phyloP scores from a whole-genome alignment of 2,329 filamentous ascomycete genomes.

The Trichoderma sp. region DNA sequence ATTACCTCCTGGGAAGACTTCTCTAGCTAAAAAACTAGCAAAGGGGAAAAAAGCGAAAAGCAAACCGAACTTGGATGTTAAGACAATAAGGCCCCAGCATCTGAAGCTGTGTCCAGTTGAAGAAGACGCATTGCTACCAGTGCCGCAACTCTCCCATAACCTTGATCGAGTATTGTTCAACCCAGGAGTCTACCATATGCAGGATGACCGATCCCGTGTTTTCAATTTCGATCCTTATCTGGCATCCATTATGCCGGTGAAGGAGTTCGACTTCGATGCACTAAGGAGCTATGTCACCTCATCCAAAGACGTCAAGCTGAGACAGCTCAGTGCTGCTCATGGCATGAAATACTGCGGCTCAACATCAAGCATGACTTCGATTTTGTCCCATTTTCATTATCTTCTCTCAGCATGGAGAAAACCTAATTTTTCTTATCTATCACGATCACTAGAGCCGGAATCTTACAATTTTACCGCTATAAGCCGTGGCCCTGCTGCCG shows the following conservation, averaged over 20 bases:
- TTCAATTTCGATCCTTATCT: slow-evolving; percentile 98
- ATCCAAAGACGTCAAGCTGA: slow-evolving; percentile 76
- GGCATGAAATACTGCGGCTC: slow-evolving; percentile 87
- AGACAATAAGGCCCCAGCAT: slow-evolving; percentile 36
- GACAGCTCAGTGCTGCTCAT: slow-evolving; percentile 67
- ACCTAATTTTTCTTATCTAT: slow-evolving; percentile 69
- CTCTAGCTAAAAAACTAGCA: not conserved
- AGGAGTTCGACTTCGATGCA: slow-evolving; percentile 89
- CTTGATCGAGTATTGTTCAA: slow-evolving; percentile 95
- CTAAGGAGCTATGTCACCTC: slow-evolving; percentile 89
- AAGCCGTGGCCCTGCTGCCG: slow-evolving; percentile 72
- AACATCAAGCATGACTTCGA: slow-evolving; percentile 92
- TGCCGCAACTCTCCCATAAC: slow-evolving; percentile 71
- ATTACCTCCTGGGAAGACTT: slow-evolving; percentile 2
- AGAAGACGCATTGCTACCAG: slow-evolving; percentile 40
- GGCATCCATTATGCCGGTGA: slow-evolving; percentile 87
- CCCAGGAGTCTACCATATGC: slow-evolving; percentile 86
- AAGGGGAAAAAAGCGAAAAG: not conserved
- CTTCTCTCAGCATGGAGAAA: slow-evolving; percentile 82
- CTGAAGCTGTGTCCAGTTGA: slow-evolving; percentile 41
- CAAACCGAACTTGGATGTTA: slow-evolving; percentile 34
- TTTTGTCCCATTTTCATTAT: slow-evolving; percentile 89
- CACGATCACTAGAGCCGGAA: slow-evolving; percentile 66
- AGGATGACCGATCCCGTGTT: slow-evolving; percentile 83
- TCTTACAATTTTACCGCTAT: slow-evolving; percentile 72